phyloP scores from a whole-genome alignment of 305 asterid species.

The Fraxinus paxiana region DNA sequence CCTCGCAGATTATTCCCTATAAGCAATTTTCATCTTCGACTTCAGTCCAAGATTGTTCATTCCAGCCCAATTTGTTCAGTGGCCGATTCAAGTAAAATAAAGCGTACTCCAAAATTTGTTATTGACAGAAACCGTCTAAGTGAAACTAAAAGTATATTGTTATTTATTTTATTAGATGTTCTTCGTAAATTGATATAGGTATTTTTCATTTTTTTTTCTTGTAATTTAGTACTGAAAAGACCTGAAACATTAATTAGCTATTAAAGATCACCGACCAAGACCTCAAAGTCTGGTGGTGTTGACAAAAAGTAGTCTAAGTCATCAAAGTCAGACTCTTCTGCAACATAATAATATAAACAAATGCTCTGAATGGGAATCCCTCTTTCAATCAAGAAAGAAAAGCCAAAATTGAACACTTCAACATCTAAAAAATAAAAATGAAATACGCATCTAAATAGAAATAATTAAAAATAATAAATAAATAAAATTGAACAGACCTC shows the following conservation, averaged over 20 bases:
- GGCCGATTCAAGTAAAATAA: background rate
- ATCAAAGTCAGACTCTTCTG: background rate
- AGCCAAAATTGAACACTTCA: background rate
- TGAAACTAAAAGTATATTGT: background rate
- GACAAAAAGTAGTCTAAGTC: slow-evolving; percentile 7
- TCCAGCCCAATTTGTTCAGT: background rate
- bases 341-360: background rate
- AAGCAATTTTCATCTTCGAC: background rate
- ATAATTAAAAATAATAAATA: background rate
- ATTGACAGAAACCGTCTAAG: background rate
- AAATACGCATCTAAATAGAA: background rate
- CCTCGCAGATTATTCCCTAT: background rate
- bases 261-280: slow-evolving; percentile 3
- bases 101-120: background rate
- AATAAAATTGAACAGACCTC: slow-evolving; percentile 26
- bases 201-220: background rate
- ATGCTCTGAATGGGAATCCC: background rate
- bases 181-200: background rate
- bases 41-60: background rate
- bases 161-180: background rate
- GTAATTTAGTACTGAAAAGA: background rate
- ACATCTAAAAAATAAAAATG: background rate
- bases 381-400: background rate
- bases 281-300: background rate
- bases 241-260: background rate